Conservation (phyloP, 768 basidiomycete species). For the Kwoniella botswanensis region DNA sequence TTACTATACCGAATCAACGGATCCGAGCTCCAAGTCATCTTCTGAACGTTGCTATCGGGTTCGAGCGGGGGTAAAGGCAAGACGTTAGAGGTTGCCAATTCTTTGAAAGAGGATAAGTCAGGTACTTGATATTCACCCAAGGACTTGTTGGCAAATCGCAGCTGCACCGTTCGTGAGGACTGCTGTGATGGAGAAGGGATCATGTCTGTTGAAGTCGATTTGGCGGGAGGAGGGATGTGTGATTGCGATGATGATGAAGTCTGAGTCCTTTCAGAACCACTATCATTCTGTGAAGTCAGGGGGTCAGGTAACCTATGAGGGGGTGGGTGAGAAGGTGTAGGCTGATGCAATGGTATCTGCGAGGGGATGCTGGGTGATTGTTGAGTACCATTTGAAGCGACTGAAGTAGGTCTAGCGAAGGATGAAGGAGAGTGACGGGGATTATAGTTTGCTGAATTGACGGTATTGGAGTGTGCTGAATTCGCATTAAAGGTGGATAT, state of each 20-base stretch:
- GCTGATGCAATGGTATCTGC: conserved; percentile 19
- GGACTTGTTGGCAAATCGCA: conserved; percentile 6
- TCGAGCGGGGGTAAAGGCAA: conserved; percentile 32
- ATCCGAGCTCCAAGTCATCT: conserved; percentile 12
- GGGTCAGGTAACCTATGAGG: conserved; percentile 13
- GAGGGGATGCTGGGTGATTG: conserved; percentile 13
- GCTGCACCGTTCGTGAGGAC: not conserved
- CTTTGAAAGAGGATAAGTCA: conserved; percentile 21
- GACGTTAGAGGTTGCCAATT: conserved; percentile 32
- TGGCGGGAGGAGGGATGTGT: not conserved
- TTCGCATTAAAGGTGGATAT: not conserved
- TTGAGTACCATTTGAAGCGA: conserved; percentile 3
- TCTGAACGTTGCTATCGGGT: not conserved
- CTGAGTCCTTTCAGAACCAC: not conserved
- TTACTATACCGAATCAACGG: conserved; percentile 25
- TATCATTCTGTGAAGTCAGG: conserved; percentile 1
- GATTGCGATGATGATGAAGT: not conserved
- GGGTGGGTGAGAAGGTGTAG: conserved; percentile 19
- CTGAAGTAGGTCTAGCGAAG: not conserved
- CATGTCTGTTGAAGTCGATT: not conserved
- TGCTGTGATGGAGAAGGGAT: not conserved
- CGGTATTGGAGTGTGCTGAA: not conserved
- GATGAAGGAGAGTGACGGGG: conserved; percentile 6
- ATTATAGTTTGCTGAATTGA: not conserved
- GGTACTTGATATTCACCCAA: conserved; percentile 29